Conservation (phyloP, 495 filamentous ascomycete genomes). For the Daldinia grandis region DNA sequence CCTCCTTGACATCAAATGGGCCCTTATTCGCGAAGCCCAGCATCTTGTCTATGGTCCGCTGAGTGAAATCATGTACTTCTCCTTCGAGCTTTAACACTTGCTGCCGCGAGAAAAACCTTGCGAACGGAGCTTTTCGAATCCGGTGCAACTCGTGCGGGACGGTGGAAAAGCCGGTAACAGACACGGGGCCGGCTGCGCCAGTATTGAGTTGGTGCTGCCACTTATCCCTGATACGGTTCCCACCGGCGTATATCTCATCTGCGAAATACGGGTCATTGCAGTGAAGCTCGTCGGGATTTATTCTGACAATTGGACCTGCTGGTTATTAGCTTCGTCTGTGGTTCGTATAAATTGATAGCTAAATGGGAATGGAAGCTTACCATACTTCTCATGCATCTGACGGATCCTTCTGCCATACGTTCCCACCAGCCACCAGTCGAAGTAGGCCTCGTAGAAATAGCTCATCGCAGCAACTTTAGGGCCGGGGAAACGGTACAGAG, state of each 20-base stretch:
- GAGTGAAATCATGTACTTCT: slow-evolving; percentile 54
- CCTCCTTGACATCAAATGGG: slow-evolving; percentile 47
- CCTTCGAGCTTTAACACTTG: slow-evolving; percentile 55
- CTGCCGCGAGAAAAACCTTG: slow-evolving; percentile 58
- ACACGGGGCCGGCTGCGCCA: slow-evolving; percentile 8
- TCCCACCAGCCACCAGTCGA: slow-evolving; percentile 51
- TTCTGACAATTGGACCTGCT: slow-evolving; percentile 62
- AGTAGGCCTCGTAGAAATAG: slow-evolving; percentile 57
- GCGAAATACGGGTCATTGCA: slow-evolving; percentile 60
- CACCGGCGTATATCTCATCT: slow-evolving; percentile 56
- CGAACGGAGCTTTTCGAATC: slow-evolving; percentile 45
- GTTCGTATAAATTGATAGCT: not conserved
- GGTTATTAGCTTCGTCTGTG: not conserved
- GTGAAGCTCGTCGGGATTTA: slow-evolving; percentile 62
- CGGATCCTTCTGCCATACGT: slow-evolving; percentile 55
- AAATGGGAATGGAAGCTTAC: slow-evolving; percentile 31
- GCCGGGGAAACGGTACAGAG: slow-evolving; percentile 53
- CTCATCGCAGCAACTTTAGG: slow-evolving; percentile 53
- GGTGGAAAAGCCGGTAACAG: slow-evolving; percentile 11
- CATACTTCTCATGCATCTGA: slow-evolving; percentile 57
- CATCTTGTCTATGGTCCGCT: slow-evolving; percentile 51
- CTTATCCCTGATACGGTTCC: slow-evolving; percentile 48
- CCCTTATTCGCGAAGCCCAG: slow-evolving; percentile 38
- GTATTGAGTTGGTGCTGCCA: slow-evolving; percentile 43
- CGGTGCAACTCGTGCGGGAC: slow-evolving; percentile 48